Percentiles rank a stretch among this genome's conserved stretches.
phyloP scores from a whole-genome alignment of 2,329 filamentous ascomycete species.

The Chrysoporthe puriensis region DNA sequence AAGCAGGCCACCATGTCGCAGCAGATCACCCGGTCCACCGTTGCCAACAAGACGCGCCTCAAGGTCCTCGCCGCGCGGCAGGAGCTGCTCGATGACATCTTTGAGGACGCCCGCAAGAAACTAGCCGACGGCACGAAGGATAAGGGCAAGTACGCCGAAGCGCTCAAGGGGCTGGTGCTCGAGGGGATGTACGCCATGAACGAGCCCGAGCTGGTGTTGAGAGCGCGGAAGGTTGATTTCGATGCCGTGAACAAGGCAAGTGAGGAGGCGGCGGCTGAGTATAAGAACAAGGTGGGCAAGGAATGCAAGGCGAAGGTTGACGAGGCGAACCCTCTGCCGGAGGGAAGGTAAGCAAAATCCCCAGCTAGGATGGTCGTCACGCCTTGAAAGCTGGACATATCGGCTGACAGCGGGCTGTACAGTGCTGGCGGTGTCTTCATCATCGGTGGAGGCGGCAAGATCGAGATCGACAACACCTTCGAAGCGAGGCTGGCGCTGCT shows the following conservation, averaged over 20 bases:
- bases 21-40: constrained; percentile 95
- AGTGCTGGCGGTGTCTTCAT: constrained; percentile 85
- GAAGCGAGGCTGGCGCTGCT: constrained; percentile 87
- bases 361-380: not conserved
- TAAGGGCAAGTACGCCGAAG: constrained; percentile 72
- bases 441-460: constrained; percentile 84
- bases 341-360: constrained; percentile 70
- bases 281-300: constrained; percentile 76
- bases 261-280: constrained; percentile 76
- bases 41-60: constrained; percentile 94
- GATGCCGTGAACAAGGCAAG: constrained; percentile 78
- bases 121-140: constrained; percentile 68
- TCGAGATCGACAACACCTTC: constrained; percentile 98
- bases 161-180: constrained; percentile 80
- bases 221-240: constrained; percentile 79
- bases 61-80: constrained; percentile 85
- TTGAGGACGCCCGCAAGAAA: constrained; percentile 77
- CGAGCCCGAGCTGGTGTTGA: constrained; percentile 76
- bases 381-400: not conserved
- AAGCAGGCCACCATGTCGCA: constrained; percentile 98
- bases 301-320: constrained; percentile 74
- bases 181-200: constrained; percentile 89
- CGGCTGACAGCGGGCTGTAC: constrained; percentile 21
- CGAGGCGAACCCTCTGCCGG: constrained; percentile 77
- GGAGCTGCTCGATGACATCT: constrained; percentile 87